A percentile compares a stretch with the other conserved stretches of the same genome.
phyloP scores from a whole-genome alignment of 176 grass and related monocot genomes.

The Carex cristatella region DNA sequence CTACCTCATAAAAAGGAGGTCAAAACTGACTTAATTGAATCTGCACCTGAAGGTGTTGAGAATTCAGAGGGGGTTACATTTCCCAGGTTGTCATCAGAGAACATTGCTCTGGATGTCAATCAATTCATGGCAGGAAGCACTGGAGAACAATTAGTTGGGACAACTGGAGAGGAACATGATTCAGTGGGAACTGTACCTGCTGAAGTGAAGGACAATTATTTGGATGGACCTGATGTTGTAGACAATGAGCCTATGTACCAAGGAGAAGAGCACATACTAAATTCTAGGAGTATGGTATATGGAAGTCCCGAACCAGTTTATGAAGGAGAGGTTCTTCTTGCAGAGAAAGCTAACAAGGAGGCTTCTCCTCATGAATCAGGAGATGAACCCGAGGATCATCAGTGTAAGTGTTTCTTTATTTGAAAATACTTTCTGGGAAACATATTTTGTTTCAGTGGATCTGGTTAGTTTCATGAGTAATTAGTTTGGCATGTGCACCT shows the following conservation, averaged over 20 bases:
- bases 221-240: conserved; percentile 34
- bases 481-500: not conserved
- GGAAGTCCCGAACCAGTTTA: conserved; percentile 70
- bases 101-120: conserved; percentile 21
- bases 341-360: conserved; percentile 53
- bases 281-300: conserved; percentile 31
- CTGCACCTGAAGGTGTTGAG: conserved; percentile 11
- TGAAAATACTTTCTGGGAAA: not conserved
- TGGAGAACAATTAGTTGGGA: conserved; percentile 9
- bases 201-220: conserved; percentile 37
- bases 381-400: conserved; percentile 36
- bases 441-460: not conserved
- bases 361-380: conserved; percentile 27
- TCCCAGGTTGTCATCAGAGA: conserved; percentile 3
- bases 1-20: conserved; percentile 8
- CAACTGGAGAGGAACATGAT: conserved; percentile 11
- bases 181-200: not conserved
- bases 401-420: conserved; percentile 50
- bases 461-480: not conserved
- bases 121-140: conserved; percentile 15
- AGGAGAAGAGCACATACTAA: conserved; percentile 83
- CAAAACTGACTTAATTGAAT: not conserved
- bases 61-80: conserved; percentile 18
- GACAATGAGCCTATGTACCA: conserved; percentile 79
- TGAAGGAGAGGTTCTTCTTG: conserved; percentile 78